A percentile compares a stretch with the other conserved stretches of the same genome.
Conservation (phyloP, 2,329 filamentous ascomycete genomes). For the Colletotrichum sp. region DNA sequence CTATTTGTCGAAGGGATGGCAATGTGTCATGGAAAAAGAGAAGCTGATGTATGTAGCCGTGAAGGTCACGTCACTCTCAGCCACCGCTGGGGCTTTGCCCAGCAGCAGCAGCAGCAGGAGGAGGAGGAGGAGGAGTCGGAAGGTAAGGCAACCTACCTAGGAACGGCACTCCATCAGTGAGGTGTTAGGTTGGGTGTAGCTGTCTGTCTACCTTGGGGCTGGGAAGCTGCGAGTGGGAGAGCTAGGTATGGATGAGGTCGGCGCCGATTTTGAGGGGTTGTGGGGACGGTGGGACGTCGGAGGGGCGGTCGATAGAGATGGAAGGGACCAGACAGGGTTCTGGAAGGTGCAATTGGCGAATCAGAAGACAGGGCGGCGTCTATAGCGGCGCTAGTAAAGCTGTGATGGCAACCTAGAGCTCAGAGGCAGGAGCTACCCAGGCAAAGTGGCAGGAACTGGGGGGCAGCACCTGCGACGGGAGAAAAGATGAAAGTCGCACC, state of each 20-base stretch:
- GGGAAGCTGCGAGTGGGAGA: background rate
- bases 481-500: background rate
- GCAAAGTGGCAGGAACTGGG: background rate
- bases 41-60: background rate
- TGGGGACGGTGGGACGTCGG: background rate
- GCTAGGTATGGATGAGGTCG: background rate
- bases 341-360: slow-evolving; percentile 15
- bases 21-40: background rate
- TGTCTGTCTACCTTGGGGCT: no score
- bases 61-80: background rate
- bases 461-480: background rate
- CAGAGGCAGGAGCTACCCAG: background rate
- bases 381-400: slow-evolving; percentile 2
- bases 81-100: background rate
- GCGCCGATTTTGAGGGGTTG: background rate
- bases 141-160: background rate
- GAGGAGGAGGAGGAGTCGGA: background rate
- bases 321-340: slow-evolving; percentile 2
- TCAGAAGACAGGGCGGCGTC: background rate
- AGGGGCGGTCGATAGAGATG: background rate
- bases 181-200: no score
- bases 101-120: background rate
- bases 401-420: background rate
- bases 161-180: no score
- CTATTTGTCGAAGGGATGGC: background rate